phyloP scores from a whole-genome alignment of 441 rosid species.

The Gossypium laxum region DNA sequence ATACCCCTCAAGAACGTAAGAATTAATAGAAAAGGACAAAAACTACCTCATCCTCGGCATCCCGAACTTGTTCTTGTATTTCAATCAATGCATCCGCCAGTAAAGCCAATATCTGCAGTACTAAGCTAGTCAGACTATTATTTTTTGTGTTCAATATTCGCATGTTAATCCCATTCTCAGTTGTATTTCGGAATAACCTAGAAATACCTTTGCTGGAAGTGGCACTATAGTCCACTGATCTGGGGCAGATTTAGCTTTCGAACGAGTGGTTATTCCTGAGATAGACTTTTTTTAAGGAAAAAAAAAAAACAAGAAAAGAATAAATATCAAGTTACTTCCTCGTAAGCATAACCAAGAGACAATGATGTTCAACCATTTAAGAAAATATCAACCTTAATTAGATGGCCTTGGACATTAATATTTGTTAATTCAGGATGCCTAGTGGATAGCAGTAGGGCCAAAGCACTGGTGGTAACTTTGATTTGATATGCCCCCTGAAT shows the following conservation, averaged over 20 bases:
- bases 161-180: neutral
- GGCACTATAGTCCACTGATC: conserved; percentile 73
- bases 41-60: conserved; percentile 54
- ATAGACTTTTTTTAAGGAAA: conserved; percentile 28
- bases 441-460: conserved; percentile 63
- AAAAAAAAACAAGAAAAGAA: neutral
- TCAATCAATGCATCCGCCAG: conserved; percentile 70
- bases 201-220: conserved; percentile 66
- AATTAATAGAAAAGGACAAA: conserved; percentile 3
- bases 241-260: conserved; percentile 73
- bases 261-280: conserved; percentile 79
- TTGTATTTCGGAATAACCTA: conserved; percentile 2
- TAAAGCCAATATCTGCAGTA: conserved; percentile 59
- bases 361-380: neutral
- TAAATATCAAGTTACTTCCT: conserved; percentile 13
- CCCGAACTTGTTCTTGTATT: conserved; percentile 64
- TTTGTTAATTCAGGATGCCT: conserved; percentile 62
- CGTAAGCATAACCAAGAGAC: neutral
- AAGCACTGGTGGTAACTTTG: conserved; percentile 74
- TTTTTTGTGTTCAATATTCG: neutral
- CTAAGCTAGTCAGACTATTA: neutral
- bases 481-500: conserved; percentile 86
- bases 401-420: conserved; percentile 65
- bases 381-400: conserved; percentile 43
- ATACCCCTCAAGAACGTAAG: conserved; percentile 3